Conservation (phyloP, 148 eudicot genomes). For the Fagopyrum esculentum region DNA sequence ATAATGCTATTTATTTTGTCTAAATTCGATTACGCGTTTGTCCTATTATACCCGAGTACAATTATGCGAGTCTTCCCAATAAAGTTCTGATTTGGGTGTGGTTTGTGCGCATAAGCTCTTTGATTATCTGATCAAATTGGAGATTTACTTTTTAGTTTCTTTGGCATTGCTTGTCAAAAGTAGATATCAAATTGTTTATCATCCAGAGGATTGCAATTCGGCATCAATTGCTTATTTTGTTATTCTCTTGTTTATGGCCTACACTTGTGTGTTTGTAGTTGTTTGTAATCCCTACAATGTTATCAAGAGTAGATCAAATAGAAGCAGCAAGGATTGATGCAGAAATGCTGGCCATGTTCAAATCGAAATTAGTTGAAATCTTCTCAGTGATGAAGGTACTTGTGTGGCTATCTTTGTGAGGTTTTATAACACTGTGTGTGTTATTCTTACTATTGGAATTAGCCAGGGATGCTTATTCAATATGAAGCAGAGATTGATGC, state of each 20-base stretch:
- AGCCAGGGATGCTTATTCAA: conserved; percentile 97
- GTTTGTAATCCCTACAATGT: conserved; percentile 50
- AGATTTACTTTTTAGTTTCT: neutral
- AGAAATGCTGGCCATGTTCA: conserved; percentile 96
- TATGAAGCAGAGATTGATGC: conserved; percentile 97
- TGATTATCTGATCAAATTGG: neutral
- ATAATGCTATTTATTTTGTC: neutral
- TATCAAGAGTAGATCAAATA: conserved; percentile 87
- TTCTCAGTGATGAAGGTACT: conserved; percentile 86
- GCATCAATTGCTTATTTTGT: neutral
- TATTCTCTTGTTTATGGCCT: neutral
- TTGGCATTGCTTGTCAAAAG: neutral
- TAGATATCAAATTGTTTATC: neutral
- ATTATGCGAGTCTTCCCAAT: too few species aligned
- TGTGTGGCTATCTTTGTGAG: neutral
- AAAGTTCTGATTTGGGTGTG: neutral
- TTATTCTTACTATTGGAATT: conserved; percentile 41
- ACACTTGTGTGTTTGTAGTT: conserved; percentile 15
- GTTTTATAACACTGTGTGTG: neutral
- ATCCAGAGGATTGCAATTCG: neutral
- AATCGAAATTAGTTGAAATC: conserved; percentile 80
- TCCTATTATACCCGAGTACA: neutral
- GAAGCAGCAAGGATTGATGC: conserved; percentile 84
- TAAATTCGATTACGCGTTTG: neutral
- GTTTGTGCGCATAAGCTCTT: neutral